Conservation (phyloP, 139 green algal species). For the Pleodorina starrii region DNA sequence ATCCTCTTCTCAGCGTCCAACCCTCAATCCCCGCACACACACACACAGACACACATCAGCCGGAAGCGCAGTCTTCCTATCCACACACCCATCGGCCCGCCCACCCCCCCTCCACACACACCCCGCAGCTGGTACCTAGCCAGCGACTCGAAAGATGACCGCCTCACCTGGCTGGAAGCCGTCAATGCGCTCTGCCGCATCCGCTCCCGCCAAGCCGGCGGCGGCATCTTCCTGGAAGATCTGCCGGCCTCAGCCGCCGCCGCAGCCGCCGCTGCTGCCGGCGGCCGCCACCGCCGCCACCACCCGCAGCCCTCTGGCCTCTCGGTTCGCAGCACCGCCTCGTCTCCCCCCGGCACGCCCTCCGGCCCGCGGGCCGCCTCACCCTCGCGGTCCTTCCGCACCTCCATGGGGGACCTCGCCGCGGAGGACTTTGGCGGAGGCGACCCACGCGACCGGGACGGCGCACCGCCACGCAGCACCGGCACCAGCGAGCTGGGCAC, state of each 20-base stretch:
- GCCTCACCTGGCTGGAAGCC: slow-evolving; percentile 24
- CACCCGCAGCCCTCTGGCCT: too few species aligned
- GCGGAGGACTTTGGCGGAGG: background rate
- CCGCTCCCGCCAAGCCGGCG: too few species aligned
- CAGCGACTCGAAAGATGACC: background rate
- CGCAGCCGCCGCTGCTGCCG: too few species aligned
- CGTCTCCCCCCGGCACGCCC: slow-evolving; percentile 22
- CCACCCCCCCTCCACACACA: too few species aligned
- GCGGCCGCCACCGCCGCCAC: too few species aligned
- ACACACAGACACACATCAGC: too few species aligned
- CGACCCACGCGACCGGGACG: background rate
- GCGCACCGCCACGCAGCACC: background rate
- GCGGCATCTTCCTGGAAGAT: too few species aligned
- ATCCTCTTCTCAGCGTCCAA: too few species aligned
- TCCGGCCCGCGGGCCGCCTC: background rate
- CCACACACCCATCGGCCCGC: too few species aligned
- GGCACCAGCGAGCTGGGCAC: background rate
- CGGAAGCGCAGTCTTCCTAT: too few species aligned
- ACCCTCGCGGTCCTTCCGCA: background rate
- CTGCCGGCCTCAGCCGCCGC: too few species aligned
- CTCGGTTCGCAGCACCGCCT: slow-evolving; percentile 29
- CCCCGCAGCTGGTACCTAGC: slow-evolving; percentile 34
- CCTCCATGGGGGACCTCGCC: background rate
- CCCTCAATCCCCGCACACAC: too few species aligned
- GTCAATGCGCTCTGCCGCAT: background rate